Evolutionary conservation across 148 eudicot species (phyloP), one percentile per base, ranked within the genome.

Genomic region (Heliosperma pusillum): DNA sequence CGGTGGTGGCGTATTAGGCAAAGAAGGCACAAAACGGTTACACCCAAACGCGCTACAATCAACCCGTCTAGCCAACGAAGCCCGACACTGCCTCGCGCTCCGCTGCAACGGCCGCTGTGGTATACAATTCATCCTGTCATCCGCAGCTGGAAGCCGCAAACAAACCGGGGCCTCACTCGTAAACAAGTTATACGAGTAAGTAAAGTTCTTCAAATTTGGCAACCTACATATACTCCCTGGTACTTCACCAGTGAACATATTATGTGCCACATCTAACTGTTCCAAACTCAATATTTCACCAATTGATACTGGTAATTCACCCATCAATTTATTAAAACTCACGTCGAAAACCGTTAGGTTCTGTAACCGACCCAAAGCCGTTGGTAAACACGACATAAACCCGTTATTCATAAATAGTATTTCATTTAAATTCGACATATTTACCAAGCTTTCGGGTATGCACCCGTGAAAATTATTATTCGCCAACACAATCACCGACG

Each of bases 321-420:
- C 98, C 89, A 85, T 69, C 69, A 94, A 58, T 76, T 84, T 72
- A 29, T 94, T 94, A 25, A 63, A 85, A 55, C 98, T 88, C 71
- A 84, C 95, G 70, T 94, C 98, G 24, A 94, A 83, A 75, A 94
- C 98, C 11, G 97, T 94, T 78, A 94, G 29, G 24, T 91, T 85
- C 76, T 78, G 86, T 77, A 94, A 66, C 83, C 79, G 12, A 24
- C 97, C 97, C 70, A 94, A 73, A 72, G 85, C 88, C 4, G 69
- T 8, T 10, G 98, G 97, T 20, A 94, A 53, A 72, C 98, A 94
- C n/a, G 97, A 87, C 62, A 82, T 57, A 20, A 93, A 78, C 50
- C 89, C 91, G 61, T 91, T 91, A 40, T 91, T 80, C 95, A 88
- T 82, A 70, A 93, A 7, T 2, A 93, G 82, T 6, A 91, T 84